Base-by-base conservation (phyloP, 495 filamentous ascomycete genomes). In the Aspergillus conjunctus region DNA sequence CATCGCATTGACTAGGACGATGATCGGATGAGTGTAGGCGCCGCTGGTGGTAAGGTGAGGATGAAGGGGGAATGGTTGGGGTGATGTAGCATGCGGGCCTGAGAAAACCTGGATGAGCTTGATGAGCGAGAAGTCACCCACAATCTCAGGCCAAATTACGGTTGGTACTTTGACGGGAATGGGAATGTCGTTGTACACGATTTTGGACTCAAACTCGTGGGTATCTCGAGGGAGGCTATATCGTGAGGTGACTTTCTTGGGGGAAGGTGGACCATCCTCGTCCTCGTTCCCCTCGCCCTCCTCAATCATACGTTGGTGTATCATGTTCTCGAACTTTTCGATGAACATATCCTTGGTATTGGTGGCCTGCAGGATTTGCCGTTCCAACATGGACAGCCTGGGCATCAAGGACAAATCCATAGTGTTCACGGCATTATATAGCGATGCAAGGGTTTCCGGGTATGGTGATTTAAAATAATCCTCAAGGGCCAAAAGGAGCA, bases 331-430 rank as follows among this genome's bases (percentile, higher is more conserved):
- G 62, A 99, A 99, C 69, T 98, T 98, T 64, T 98, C 95, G 33
- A 96, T 83, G 68, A 99, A 99, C 66, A 99, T 86, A 69, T 98
- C 94, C 68, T 96, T 96, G 60, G 90, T 90, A 63, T 96, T 92
- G 73, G 89, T 96, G 10, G 89, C 83, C 66, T 96, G 93, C 22
- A 99, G 73, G 34, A 99, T 90, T 63, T 88, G 83, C 37, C 90
- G 83, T 75, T 99, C 94, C 12, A 97, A 83, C 22, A 89, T 78
- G 33, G 87, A 91, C 54, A 99, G 79, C 66, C 82, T 88, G 4
- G 94, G 94, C 88, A 99, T 92, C 18, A 96, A 74, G 0, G 93
- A 97, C 44, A 99, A 82, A 66, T 98, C 94, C 94, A 99, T 99
- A 46, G 83, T 83, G 70, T 99, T 99, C 34, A 98, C 90, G 3